Conservation (phyloP, 441 rosid genomes). For the Adansonia madagascariensis region DNA sequence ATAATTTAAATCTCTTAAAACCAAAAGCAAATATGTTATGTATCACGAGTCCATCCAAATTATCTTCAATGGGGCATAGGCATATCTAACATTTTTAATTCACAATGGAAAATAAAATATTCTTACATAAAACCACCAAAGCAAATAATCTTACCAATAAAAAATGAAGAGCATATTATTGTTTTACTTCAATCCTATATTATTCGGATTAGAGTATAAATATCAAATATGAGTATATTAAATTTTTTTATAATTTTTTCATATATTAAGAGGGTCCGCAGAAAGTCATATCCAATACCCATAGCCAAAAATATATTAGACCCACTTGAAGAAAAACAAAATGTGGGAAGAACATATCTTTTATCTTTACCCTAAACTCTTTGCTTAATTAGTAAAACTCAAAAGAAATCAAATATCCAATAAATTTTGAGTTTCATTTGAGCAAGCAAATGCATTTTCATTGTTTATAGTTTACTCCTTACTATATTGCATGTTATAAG, state of each 20-base stretch:
- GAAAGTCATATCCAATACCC: too few species aligned
- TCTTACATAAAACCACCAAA: neutral
- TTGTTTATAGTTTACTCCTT: neutral
- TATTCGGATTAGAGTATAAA: too few species aligned
- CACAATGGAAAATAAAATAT: neutral
- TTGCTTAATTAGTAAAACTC: neutral
- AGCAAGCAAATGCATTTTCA: constrained; percentile 4
- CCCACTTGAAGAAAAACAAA: too few species aligned
- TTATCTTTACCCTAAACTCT: constrained; percentile 10
- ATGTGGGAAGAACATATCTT: neutral
- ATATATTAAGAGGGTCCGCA: too few species aligned
- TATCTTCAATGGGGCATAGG: neutral
- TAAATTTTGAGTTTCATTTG: neutral
- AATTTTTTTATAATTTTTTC: too few species aligned
- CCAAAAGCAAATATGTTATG: neutral
- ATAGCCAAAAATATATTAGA: too few species aligned
- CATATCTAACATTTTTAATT: neutral
- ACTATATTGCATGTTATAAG: neutral
- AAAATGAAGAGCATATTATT: neutral
- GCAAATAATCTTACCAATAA: neutral
- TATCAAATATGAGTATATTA: too few species aligned
- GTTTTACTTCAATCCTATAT: neutral
- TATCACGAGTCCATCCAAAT: neutral
- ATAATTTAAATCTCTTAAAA: neutral
- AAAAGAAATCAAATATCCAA: neutral